phyloP scores from a whole-genome alignment of 2,329 filamentous ascomycete genomes.

The Exserohilum turcica region DNA sequence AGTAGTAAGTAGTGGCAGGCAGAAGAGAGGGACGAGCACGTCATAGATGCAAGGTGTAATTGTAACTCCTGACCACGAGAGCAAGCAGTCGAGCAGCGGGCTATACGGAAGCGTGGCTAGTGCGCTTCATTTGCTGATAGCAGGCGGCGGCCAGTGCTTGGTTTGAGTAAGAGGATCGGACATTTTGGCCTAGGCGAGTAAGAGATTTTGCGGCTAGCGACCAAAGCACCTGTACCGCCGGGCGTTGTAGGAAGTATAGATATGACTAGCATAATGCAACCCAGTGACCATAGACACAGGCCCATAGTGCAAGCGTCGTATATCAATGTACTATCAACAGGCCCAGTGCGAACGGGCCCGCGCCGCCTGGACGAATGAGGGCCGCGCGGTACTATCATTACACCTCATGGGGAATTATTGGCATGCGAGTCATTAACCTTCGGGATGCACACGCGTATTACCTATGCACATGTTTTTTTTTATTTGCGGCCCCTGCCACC shows the following conservation, averaged over 20 bases:
- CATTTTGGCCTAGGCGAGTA: conserved; percentile 30
- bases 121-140: conserved; percentile 23
- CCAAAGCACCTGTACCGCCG: conserved; percentile 17
- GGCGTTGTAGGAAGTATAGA: conserved; percentile 6
- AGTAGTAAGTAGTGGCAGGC: neutral
- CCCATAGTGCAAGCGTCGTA: conserved; percentile 27
- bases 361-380: conserved; percentile 29
- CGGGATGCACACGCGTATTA: conserved; percentile 29
- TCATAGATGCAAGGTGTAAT: conserved; percentile 29
- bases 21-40: conserved; percentile 18
- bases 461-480: conserved; percentile 21
- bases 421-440: conserved; percentile 35
- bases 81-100: conserved; percentile 1
- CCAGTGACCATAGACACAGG: conserved; percentile 24
- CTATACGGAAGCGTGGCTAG: conserved; percentile 19
- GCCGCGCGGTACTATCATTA: conserved; percentile 34
- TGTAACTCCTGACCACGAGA: conserved; percentile 13
- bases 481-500: conserved; percentile 22
- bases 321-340: conserved; percentile 23
- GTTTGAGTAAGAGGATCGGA: conserved; percentile 18
- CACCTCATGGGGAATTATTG: conserved; percentile 27
- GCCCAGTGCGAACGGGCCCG: conserved; percentile 35
- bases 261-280: conserved; percentile 32
- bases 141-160: conserved; percentile 22
- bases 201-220: conserved; percentile 22